Evolutionary conservation across 2,329 filamentous ascomycete genomes (phyloP), one percentile per base, ranked within the genome.

Genomic region (Pseudohalonectria lignicola): DNA sequence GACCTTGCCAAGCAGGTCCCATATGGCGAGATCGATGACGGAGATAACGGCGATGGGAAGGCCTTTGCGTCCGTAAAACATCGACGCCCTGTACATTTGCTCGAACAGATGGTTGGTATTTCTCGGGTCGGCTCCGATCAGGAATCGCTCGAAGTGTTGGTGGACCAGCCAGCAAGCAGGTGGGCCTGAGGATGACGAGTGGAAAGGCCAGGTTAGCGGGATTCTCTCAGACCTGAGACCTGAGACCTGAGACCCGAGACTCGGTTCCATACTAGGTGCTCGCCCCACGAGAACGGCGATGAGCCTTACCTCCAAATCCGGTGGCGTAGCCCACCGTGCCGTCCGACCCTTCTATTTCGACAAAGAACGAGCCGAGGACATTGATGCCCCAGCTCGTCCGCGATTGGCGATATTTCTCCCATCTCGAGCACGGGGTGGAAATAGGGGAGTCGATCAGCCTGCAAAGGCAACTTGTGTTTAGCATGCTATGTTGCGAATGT

Each of bases 1-100:
- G 45, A 95, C 74, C 68, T 95, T 94, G 47, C 88, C 88, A 5
- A 93, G 65, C 31, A 95, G 69, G 66, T 95, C 88, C 88, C 88
- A 95, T 30, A 95, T 62, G 4, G 88, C 88, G 31, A 95, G 72
- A 53, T 95, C 88, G 52, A 95, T 92, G 46, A 94, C 88, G 2
- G 86, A 94, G 53, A 95, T 95, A 53, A 93, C 82, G 38, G 88
- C 88, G 10, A 90, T 75, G 2, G 88, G 83, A 2, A 95, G 76
- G 34, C 88, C 88, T 61, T 95, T 95, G 48, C 88, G 81, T 44
- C 88, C 88, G 55, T 95, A 95, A 68, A 94, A 95, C 85, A 94
- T 93, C 48, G 86, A 93, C 2, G 74, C 84, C 43, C 87, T 79
- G 67, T 94, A 95, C 88, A 95, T 94, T 59, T 93, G 86, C 66